Evolutionary conservation across 306 rosid genomes (phyloP), one percentile per base, ranked within the genome.

Genomic region (Trichosanthes truncata): DNA sequence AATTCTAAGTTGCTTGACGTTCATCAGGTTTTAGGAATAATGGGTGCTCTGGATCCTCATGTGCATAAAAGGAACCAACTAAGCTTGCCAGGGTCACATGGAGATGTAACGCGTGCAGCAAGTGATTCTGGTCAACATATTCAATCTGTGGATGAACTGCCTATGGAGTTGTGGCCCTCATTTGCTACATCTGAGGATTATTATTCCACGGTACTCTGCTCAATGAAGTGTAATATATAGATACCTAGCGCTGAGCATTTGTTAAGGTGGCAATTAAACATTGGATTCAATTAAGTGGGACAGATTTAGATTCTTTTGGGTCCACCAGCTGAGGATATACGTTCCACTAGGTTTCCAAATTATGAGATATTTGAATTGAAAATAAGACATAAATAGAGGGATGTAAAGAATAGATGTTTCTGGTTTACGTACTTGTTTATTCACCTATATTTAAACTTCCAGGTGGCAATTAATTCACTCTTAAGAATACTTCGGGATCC

Each of bases 11-110:
- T 81, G 48, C 68, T 80, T 60, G 84, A 83, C 29, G 65, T 86
- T 78, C 33, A 33, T 53, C 76, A 95, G 99, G 99, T 95, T 80
- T 96, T 95, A 71, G 99, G 99, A 69, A 95, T 95, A 80, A 95
- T 95, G 96, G 99, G 99, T 80, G 99, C 99, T 81, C 82, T 95
- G 81, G 99, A 95, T 86, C 99, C 99, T 85, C 99, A 93, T 86
- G 88, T 78, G 81, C 93, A 95, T 83, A 95, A 95, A 83, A 81
- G 88, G 83, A 93, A 95, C 84, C 97, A 93, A 79, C 88, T 80
- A 88, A 80, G 88, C 76, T 86, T 88, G 88, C 91, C 93, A 7
- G 99, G 97, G 76, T 84, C 88, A 57, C 97, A 93, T 74, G 96
- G 97, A 76, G 99, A 95, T 35, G 94, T 91, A 62, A 69, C 87